A percentile compares a stretch with the other conserved stretches of the same genome.
phyloP scores from a whole-genome alignment of 371 early-diverging fungal species.

The Smittium culicis region DNA sequence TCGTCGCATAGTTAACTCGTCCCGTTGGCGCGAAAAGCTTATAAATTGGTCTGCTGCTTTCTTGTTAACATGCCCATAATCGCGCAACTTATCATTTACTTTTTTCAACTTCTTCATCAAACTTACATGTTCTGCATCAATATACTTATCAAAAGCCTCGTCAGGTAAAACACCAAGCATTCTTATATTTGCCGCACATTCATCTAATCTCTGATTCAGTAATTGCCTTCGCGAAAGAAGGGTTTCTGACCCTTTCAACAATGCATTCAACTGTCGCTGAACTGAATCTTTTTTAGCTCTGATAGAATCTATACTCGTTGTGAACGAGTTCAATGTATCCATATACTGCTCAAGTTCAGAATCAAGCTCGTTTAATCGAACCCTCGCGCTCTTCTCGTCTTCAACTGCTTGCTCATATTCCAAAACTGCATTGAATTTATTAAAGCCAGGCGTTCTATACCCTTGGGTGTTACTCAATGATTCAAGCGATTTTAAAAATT shows the following conservation, averaged over 20 bases:
- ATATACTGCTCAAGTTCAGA: constrained; percentile 22
- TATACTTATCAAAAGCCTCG: constrained; percentile 64
- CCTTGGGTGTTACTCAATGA: constrained; percentile 31
- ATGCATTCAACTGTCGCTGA: constrained; percentile 16
- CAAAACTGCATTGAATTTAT: neutral
- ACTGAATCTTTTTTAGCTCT: constrained; percentile 19
- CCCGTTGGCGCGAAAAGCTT: constrained; percentile 82
- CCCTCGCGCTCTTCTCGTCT: constrained; percentile 18
- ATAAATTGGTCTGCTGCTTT: constrained; percentile 93
- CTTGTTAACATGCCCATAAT: constrained; percentile 90
- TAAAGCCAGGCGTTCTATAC: neutral
- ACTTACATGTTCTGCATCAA: constrained; percentile 19
- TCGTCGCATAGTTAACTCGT: constrained; percentile 63
- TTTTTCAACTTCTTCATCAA: constrained; percentile 55
- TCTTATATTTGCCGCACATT: constrained; percentile 70
- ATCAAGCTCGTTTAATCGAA: constrained; percentile 20
- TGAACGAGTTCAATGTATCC: constrained; percentile 27
- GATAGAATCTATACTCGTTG: constrained; percentile 21
- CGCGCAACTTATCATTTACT: constrained; percentile 68
- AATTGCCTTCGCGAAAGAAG: constrained; percentile 62
- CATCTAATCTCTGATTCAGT: constrained; percentile 70
- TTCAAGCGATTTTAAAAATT: constrained; percentile 36
- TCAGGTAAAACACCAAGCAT: constrained; percentile 94
- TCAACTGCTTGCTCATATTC: constrained; percentile 14
- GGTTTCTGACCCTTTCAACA: constrained; percentile 27